phyloP scores from a whole-genome alignment of 768 basidiomycete genomes.

The Fibroporia radiculosa region DNA sequence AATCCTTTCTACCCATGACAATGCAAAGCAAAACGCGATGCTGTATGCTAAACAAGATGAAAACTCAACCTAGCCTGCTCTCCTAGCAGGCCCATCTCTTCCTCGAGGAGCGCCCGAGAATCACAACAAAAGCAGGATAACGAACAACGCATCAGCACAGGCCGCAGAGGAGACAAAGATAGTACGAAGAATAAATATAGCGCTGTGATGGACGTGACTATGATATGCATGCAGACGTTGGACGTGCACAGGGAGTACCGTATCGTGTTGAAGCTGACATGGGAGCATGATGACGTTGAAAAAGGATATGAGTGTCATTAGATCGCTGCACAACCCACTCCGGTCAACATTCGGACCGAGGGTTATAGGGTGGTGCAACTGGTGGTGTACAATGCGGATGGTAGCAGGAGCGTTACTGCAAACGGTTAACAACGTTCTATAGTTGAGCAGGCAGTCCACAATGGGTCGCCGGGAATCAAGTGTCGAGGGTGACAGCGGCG shows the following conservation, averaged over 20 bases:
- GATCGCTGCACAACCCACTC: background rate
- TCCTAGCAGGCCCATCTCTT: too few relatives aligned
- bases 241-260: background rate
- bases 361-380: background rate
- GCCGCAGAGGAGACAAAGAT: background rate
- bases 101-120: too few relatives aligned
- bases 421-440: background rate
- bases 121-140: background rate
- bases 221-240: constrained; percentile 1
- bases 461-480: background rate
- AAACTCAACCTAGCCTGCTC: too few relatives aligned
- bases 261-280: background rate
- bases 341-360: background rate
- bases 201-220: constrained; percentile 1
- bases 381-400: background rate
- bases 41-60: too few relatives aligned
- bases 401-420: background rate
- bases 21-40: too few relatives aligned
- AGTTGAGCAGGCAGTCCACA: background rate
- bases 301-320: background rate
- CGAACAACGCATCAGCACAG: background rate
- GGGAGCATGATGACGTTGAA: background rate
- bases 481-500: background rate
- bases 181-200: constrained; percentile 1
- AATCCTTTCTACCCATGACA: too few relatives aligned